A percentile compares a stretch with the other conserved stretches of the same genome.
phyloP scores from a whole-genome alignment of 805 yeast genomes.

The Lachancea lanzarotensis region DNA sequence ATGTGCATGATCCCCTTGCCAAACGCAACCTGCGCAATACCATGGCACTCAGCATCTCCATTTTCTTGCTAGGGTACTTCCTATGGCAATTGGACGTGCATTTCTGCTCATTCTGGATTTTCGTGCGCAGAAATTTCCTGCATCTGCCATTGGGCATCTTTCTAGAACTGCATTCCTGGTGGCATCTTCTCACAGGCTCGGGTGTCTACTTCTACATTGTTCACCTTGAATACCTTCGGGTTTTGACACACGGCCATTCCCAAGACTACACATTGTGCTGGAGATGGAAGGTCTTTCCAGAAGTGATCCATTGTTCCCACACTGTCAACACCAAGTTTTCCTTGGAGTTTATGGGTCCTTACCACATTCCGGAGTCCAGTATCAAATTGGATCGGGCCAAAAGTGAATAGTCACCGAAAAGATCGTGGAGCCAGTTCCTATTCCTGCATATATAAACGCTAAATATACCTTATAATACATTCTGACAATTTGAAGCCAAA shows the following conservation, averaged over 20 bases:
- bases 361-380: background rate
- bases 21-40: constrained; percentile 46
- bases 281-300: constrained; percentile 54
- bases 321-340: constrained; percentile 25
- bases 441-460: background rate
- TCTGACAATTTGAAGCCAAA: background rate
- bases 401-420: constrained; percentile 1
- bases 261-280: constrained; percentile 51
- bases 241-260: constrained; percentile 54
- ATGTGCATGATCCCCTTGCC: constrained; percentile 47
- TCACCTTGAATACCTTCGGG: constrained; percentile 67
- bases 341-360: constrained; percentile 10
- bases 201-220: constrained; percentile 85
- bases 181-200: constrained; percentile 83
- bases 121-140: constrained; percentile 58
- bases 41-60: constrained; percentile 51
- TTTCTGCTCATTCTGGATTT: constrained; percentile 55
- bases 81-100: constrained; percentile 89
- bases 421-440: background rate
- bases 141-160: constrained; percentile 74
- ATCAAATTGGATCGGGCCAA: constrained; percentile 2
- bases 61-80: constrained; percentile 68
- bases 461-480: background rate
- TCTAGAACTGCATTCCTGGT: constrained; percentile 94
- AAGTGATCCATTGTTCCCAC: constrained; percentile 30